Conservation (phyloP, 345 rosid species). For the Lepidium aucheri region DNA sequence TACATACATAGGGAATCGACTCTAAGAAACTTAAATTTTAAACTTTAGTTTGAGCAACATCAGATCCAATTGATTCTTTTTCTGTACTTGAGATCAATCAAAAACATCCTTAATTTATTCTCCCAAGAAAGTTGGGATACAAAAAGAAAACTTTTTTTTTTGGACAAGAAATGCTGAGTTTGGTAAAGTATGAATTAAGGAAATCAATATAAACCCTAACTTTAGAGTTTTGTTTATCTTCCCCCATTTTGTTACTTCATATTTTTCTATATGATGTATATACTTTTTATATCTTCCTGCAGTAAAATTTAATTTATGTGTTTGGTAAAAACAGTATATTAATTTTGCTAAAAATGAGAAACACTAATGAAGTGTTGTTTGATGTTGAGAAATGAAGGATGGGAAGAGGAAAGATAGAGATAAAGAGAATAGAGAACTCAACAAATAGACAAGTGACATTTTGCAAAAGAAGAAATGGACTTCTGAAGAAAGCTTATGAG, state of each 20-base stretch:
- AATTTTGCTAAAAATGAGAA: not conserved
- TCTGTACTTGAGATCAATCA: slow-evolving; percentile 19
- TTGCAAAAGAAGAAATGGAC: slow-evolving; percentile 93
- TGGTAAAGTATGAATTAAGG: not conserved
- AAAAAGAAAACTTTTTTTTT: not conserved
- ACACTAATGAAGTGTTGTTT: not conserved
- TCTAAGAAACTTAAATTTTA: not conserved
- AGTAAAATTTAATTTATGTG: not conserved
- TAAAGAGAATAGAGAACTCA: slow-evolving; percentile 94
- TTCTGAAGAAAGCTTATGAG: slow-evolving; percentile 87
- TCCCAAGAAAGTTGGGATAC: slow-evolving; percentile 9
- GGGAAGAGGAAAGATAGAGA: slow-evolving; percentile 99
- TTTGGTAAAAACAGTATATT: not conserved
- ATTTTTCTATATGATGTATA: not conserved
- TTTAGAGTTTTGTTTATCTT: slow-evolving; percentile 7
- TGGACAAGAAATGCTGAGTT: not conserved
- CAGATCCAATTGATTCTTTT: slow-evolving; percentile 16
- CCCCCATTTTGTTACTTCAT: not conserved
- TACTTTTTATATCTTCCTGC: not conserved
- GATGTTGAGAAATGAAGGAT: slow-evolving; percentile 25
- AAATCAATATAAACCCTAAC: slow-evolving; percentile 8
- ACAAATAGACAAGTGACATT: slow-evolving; percentile 92
- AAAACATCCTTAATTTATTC: slow-evolving; percentile 14
- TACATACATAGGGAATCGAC: too few relatives aligned
- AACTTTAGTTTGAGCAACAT: slow-evolving; percentile 3